Base-by-base conservation (phyloP, 768 basidiomycete species). In the Obba rivulosa region DNA sequence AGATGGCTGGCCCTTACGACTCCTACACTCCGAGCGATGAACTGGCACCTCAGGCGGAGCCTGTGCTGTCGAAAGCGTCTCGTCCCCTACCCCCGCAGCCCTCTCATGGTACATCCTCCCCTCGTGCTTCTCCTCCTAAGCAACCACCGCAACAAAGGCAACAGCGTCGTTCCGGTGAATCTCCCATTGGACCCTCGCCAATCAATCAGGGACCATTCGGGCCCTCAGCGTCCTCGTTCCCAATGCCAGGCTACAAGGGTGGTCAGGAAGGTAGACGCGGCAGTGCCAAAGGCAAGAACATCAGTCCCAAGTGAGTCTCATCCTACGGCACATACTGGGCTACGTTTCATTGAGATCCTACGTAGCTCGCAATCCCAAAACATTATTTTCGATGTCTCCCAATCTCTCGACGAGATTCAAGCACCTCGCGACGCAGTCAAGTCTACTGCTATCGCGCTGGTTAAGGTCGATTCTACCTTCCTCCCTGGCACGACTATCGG, bases 371-470 rank as follows among this genome's bases (percentile, higher is more conserved):
- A 81, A 57, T 66, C 78, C 10, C 87, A 89, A 59, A 80, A 70
- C 11, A 81, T 91, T 48, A 63, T 86, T 17, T 81, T 89, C 55
- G 89, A 92, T 66, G 85, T 90, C 20, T 75, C 84, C 14, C 83
- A 81, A 53, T 64, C 79, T 17, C 71, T 88, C 51, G 83, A 83
- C 18, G 85, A 90, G 50, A 77, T 90, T 35, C 83, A 87, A 60
- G 86, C 89, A 8, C 74, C 81, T 45, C 77, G 75, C 8, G 89
- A 92, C 53, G 77, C 75, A 3, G 85, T 90, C 58, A 89, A 89
- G 62, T 87, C 87, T n/a, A 92, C 90, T 0, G 88, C 90, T 3
- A 92, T 92, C 46, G 90, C 90, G 14, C 75, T 92, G 41, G 87
- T 92, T 61, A 87, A 83, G 66, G 88, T 92, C 54, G 90, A 92